A percentile compares a stretch with the other conserved stretches of the same genome.
phyloP scores from a whole-genome alignment of 495 filamentous ascomycete genomes.

The Trichoderma parareesei region DNA sequence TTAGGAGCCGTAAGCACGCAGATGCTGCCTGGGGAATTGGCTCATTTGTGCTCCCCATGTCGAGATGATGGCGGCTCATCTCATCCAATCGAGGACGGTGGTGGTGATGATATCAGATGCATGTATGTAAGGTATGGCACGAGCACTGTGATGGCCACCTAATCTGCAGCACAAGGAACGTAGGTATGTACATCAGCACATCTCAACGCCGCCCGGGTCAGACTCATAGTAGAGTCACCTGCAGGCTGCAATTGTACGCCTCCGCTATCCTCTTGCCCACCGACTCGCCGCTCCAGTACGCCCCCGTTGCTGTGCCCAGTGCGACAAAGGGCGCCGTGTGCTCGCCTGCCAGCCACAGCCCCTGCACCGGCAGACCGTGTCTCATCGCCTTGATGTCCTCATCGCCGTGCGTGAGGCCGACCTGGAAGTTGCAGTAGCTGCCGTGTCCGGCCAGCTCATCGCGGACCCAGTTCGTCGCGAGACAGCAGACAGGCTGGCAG shows the following conservation, averaged over 20 bases:
- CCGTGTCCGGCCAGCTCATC: slow-evolving; percentile 83
- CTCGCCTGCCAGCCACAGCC: slow-evolving; percentile 88
- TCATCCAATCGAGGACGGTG: not conserved
- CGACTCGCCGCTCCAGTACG: slow-evolving; percentile 85
- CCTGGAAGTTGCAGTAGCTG: slow-evolving; percentile 86
- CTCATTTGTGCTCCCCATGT: not conserved
- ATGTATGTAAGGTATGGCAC: not conserved
- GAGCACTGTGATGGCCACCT: too few relatives aligned
- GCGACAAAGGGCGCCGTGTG: slow-evolving; percentile 89
- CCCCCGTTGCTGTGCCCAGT: slow-evolving; percentile 78
- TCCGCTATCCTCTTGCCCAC: slow-evolving; percentile 56
- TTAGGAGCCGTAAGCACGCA: not conserved
- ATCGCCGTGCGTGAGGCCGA: slow-evolving; percentile 62
- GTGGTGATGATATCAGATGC: not conserved
- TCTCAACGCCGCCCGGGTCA: not conserved
- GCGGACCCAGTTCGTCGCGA: slow-evolving; percentile 71
- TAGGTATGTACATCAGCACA: not conserved
- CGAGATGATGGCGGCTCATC: not conserved
- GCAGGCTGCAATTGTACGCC: slow-evolving; percentile 19
- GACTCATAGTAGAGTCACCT: not conserved
- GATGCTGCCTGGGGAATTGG: not conserved
- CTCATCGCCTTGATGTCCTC: slow-evolving; percentile 68
- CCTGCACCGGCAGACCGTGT: slow-evolving; percentile 56
- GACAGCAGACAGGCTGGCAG: slow-evolving; percentile 54
- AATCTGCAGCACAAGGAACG: too few relatives aligned